Evolutionary conservation across 148 eudicot genomes (phyloP), one percentile per base, ranked within the genome.

Genomic region (Mesembryanthemum crystallinum): DNA sequence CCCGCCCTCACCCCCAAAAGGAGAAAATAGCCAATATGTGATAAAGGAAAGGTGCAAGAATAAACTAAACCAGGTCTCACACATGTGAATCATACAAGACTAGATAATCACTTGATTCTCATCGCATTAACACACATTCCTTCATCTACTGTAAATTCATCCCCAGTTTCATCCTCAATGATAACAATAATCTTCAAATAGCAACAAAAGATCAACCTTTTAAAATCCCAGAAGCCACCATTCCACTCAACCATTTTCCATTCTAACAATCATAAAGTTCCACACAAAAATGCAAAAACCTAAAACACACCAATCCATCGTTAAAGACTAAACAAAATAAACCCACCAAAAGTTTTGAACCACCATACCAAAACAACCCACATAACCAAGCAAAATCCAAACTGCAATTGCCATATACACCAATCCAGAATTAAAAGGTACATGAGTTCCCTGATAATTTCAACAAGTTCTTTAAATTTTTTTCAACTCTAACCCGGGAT

Each of bases 241-340:
- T 57, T 23, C 61, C 18, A 15, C 18, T 8, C 3, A 57, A 57
- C 8, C 7, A 21, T 57, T 57, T 6, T 57, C 25, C n/a, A 21
- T 3, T 37, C 51, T 37, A 39, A 24, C 68, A 37, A 8, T 4
- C 3, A 45, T 35, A 66, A 39, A 66, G 7, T 20, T 66, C 49
- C 43, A 39, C 27, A 9, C 7, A 39, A 27, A 17, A 39, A 66
- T 37, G 29, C 23, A 39, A 66, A 66, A 25, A 37, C 49, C 43
- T 66, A 20, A n/a, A 66, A 23, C 1, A 66, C n/a, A 66, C 70
- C 70, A 37, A 23, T 66, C 51, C 51, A 66, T 7, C n/a, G 25
- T 27, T 57, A 5, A 23, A 57, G 61, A 7, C 27, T n/a, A 21
- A n/a, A 57, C 1, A n/a, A n/a, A 4, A 4, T 21, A 18, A 54